Conservation (phyloP, 2,329 filamentous ascomycete species). For the Capronia epimyces region DNA sequence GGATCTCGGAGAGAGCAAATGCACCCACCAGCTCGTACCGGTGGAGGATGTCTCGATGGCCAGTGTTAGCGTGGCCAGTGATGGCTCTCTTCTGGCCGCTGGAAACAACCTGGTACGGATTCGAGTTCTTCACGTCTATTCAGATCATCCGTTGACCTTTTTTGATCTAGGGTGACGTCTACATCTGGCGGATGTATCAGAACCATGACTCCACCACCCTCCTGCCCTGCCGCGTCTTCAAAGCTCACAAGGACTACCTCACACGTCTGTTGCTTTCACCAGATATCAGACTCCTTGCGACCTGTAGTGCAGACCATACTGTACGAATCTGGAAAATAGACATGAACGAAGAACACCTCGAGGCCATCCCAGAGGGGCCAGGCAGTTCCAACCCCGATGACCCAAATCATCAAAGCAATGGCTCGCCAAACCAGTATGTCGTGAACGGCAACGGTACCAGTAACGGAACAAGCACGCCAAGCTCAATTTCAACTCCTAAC, state of each 20-base stretch:
- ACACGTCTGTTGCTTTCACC: conserved; percentile 86
- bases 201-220: conserved; percentile 75
- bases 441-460: neutral
- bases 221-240: conserved; percentile 80
- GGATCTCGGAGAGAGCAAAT: conserved; percentile 96
- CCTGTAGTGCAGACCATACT: conserved; percentile 88
- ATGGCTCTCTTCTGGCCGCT: conserved; percentile 86
- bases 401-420: neutral
- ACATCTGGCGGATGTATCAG: conserved; percentile 91
- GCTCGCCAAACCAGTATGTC: neutral
- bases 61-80: conserved; percentile 91
- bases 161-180: conserved; percentile 73
- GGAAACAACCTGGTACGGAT: conserved; percentile 80
- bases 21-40: conserved; percentile 90
- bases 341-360: conserved; percentile 48
- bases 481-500: conserved; percentile 3
- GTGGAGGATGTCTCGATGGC: conserved; percentile 92
- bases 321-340: conserved; percentile 96
- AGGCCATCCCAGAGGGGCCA: conserved; percentile 18
- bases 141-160: neutral
- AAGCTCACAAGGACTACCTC: conserved; percentile 86
- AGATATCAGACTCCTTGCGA: conserved; percentile 89
- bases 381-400: neutral
- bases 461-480: neutral
- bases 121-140: neutral